phyloP scores from a whole-genome alignment of 1,284 basidiomycete species.

The Boletus semigastroideus region DNA sequence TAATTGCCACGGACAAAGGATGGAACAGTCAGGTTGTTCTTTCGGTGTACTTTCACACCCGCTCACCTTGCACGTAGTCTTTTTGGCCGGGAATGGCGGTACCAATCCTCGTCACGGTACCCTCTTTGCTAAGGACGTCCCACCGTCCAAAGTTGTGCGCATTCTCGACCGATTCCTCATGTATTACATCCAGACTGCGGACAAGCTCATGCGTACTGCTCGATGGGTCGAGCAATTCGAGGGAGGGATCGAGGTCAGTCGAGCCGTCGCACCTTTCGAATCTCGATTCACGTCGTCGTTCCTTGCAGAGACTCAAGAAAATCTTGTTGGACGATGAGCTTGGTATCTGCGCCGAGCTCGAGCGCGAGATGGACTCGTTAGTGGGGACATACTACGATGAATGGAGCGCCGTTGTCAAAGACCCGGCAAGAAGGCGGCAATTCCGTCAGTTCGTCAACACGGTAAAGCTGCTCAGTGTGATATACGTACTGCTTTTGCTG shows the following conservation, averaged over 20 bases:
- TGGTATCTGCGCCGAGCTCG: constrained; percentile 72
- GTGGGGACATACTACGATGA: constrained; percentile 71
- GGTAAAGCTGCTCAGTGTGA: constrained; percentile 21
- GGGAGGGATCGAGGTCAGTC: constrained; percentile 59
- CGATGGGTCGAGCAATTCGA: constrained; percentile 76
- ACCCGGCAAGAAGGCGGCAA: constrained; percentile 49
- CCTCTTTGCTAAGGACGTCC: constrained; percentile 54
- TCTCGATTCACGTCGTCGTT: neutral
- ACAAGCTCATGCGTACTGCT: constrained; percentile 68
- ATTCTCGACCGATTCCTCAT: constrained; percentile 72
- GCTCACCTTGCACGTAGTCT: constrained; percentile 43
- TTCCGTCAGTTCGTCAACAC: constrained; percentile 75
- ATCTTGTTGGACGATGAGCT: constrained; percentile 76
- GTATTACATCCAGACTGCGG: constrained; percentile 75
- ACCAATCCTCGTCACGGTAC: constrained; percentile 61
- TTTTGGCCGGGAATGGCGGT: constrained; percentile 74
- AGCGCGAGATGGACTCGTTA: constrained; percentile 67
- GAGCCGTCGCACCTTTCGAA: neutral
- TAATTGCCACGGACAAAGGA: constrained; percentile 78
- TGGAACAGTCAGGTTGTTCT: constrained; percentile 56
- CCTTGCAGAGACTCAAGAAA: constrained; percentile 51
- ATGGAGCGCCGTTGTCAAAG: constrained; percentile 65
- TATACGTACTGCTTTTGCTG: constrained; percentile 3
- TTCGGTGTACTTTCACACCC: neutral
- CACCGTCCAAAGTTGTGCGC: constrained; percentile 59